Percentiles rank a stretch among this genome's conserved stretches.
These are phyloP conservation scores for Kodamaea hsintzibuensis DNA, from an alignment of 805 yeast genomes.

Conservation along the genomic window DNA sequence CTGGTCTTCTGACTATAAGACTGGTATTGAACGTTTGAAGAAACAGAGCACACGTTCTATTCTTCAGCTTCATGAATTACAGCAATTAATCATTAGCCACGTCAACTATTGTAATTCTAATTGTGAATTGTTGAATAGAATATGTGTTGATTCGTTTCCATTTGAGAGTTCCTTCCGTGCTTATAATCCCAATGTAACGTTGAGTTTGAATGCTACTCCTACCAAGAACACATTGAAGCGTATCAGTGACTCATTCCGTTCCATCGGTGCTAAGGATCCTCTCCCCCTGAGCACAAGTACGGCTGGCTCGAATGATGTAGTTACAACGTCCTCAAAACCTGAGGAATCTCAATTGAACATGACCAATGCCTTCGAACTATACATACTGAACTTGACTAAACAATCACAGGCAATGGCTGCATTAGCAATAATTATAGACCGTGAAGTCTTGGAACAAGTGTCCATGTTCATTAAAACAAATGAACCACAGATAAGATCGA, in stretches of 20 bases:
- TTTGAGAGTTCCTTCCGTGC: slow-evolving; percentile 24
- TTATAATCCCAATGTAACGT: slow-evolving; percentile 4
- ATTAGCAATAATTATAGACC: slow-evolving; percentile 36
- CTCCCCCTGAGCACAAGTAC: neutral
- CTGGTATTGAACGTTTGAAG: slow-evolving; percentile 35
- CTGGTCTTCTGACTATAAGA: slow-evolving; percentile 44
- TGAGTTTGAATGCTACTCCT: neutral
- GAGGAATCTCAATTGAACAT: neutral
- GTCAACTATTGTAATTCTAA: slow-evolving; percentile 37
- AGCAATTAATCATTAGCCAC: slow-evolving; percentile 36
- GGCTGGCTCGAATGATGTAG: neutral
- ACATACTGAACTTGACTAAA: slow-evolving; percentile 19
- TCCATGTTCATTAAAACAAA: slow-evolving; percentile 35
- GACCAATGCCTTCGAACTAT: slow-evolving; percentile 14
- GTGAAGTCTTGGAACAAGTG: slow-evolving; percentile 32
- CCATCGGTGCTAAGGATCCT: slow-evolving; percentile 4
- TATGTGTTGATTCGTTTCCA: slow-evolving; percentile 25
- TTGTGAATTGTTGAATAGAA: slow-evolving; percentile 32
- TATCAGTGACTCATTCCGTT: slow-evolving; percentile 12
- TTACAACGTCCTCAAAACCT: neutral
- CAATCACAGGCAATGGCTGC: slow-evolving; percentile 25
- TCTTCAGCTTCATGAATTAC: slow-evolving; percentile 41
- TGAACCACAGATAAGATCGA: slow-evolving; percentile 33
- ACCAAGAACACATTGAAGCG: slow-evolving; percentile 10
- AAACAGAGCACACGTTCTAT: slow-evolving; percentile 34